phyloP scores from a whole-genome alignment of 176 grass and related monocot genomes.

The Luzula sylvatica region DNA sequence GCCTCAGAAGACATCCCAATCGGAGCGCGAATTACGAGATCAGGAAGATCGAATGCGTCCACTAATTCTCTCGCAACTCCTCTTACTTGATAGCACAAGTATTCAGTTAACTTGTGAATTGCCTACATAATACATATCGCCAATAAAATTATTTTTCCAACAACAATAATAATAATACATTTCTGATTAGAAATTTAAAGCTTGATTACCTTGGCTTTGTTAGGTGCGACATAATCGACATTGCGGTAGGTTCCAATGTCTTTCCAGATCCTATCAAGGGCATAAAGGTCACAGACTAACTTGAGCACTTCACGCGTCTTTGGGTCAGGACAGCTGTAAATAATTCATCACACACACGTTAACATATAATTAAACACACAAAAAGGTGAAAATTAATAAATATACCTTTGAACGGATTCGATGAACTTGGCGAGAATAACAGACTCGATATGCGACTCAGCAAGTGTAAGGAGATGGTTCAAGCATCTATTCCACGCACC shows the following conservation, averaged over 20 bases:
- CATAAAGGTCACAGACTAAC: conserved; percentile 91
- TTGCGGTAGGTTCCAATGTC: conserved; percentile 92
- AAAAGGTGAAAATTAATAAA: background rate
- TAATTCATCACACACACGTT: too few relatives aligned
- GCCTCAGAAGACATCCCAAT: conserved; percentile 79
- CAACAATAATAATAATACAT: too few relatives aligned
- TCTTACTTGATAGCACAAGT: conserved; percentile 91
- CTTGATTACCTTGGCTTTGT: conserved; percentile 95
- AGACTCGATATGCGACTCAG: conserved; percentile 87
- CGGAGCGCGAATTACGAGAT: conserved; percentile 69
- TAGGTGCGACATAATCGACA: conserved; percentile 86
- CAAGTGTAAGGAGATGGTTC: conserved; percentile 89
- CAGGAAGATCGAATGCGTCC: conserved; percentile 76
- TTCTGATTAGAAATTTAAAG: background rate
- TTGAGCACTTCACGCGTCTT: conserved; percentile 61
- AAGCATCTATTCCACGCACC: conserved; percentile 99
- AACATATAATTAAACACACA: too few relatives aligned
- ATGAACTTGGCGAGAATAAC: conserved; percentile 91
- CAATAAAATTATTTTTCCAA: background rate
- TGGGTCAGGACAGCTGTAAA: conserved; percentile 72
- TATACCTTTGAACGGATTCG: conserved; percentile 73
- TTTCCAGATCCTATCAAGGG: conserved; percentile 88
- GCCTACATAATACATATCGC: conserved; percentile 64
- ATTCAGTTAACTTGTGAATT: conserved; percentile 82
- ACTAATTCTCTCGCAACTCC: conserved; percentile 65